Evolutionary conservation across 495 filamentous ascomycete species (phyloP), one percentile per base, ranked within the genome.

Genomic region (Corynascus novoguineensis): DNA sequence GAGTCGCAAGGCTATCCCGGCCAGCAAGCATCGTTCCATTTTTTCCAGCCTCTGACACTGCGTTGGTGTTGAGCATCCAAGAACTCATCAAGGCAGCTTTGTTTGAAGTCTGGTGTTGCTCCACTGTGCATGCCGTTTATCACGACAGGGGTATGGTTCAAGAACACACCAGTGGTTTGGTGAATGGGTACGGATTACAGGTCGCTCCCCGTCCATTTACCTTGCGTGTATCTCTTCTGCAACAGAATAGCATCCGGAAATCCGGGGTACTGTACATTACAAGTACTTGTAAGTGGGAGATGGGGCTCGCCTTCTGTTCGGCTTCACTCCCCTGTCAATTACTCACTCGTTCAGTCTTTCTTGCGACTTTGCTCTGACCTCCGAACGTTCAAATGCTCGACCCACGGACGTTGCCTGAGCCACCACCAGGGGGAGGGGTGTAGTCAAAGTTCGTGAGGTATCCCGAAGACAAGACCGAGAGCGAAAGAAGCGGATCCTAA

Each of bases 1-100:
- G 52, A 56, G 55, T 49, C 46, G 51, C 65, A 66, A 57, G 67
- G 67, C 42, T 38, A 53, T 54, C 65, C 57, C 47, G 63, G 62
- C 53, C 22, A 49, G 22, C 40, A 51, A n/a, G 32, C n/a, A 28
- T 24, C 38, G 45, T 46, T 60, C 52, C 55, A 56, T 49, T 51
- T 42, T 61, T 61, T 51, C 41, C 50, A 51, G 37, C 34, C 55
- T 47, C 35, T 56, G 57, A 47, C 42, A 51, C 37, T 37, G 52
- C 28, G 17, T 35, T 22, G 15, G 15, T n/a, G 32, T 15, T 31
- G 34, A 24, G 24, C 27, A n/a, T n/a, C n/a, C n/a, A n/a, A n/a
- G 6, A 15, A 21, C 15, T 2, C n/a, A 19, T 17, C 12, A 8
- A n/a, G 24, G 24, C 22, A n/a, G 25, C 10, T n/a, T 1, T 29